Evolutionary conservation across 2,329 filamentous ascomycete genomes (phyloP).

Genomic region (Claviceps arundinis): DNA sequence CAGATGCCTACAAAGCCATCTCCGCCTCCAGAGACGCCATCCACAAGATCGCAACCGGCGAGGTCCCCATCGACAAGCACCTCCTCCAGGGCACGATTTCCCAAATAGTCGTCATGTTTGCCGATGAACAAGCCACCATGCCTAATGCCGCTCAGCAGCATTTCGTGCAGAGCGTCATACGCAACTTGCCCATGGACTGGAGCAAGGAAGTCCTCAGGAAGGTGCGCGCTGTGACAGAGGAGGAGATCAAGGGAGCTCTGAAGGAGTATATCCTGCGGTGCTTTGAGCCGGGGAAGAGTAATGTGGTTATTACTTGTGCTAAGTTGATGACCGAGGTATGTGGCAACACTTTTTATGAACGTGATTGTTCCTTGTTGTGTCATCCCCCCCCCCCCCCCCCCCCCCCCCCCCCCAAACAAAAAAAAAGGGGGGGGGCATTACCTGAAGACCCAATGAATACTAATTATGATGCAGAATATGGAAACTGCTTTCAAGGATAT

Average conservation of each 20-base stretch:
- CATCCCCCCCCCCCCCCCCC: no score
- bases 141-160: slow-evolving; percentile 68
- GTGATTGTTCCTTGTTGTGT: no score
- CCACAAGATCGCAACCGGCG: slow-evolving; percentile 58
- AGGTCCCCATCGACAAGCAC: slow-evolving; percentile 59
- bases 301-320: slow-evolving; percentile 80
- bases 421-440: not conserved
- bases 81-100: slow-evolving; percentile 84
- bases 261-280: slow-evolving; percentile 62
- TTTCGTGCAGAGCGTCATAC: slow-evolving; percentile 70
- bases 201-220: slow-evolving; percentile 62
- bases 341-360: slow-evolving; percentile 8
- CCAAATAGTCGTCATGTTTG: slow-evolving; percentile 73
- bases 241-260: slow-evolving; percentile 66
- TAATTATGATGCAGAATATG: slow-evolving; percentile 48
- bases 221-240: slow-evolving; percentile 60
- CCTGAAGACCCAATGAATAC: not conserved
- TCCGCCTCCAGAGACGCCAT: slow-evolving; percentile 63
- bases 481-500: slow-evolving; percentile 58
- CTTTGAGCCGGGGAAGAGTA: slow-evolving; percentile 68
- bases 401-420: not conserved
- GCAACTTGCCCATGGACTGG: slow-evolving; percentile 63
- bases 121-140: slow-evolving; percentile 81
- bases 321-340: slow-evolving; percentile 73
- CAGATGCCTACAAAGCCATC: slow-evolving; percentile 80